Evolutionary conservation across 352 stramenopile genomes (phyloP), one percentile per base, ranked within the genome.

Genomic region (Globisporangium barbulae): DNA sequence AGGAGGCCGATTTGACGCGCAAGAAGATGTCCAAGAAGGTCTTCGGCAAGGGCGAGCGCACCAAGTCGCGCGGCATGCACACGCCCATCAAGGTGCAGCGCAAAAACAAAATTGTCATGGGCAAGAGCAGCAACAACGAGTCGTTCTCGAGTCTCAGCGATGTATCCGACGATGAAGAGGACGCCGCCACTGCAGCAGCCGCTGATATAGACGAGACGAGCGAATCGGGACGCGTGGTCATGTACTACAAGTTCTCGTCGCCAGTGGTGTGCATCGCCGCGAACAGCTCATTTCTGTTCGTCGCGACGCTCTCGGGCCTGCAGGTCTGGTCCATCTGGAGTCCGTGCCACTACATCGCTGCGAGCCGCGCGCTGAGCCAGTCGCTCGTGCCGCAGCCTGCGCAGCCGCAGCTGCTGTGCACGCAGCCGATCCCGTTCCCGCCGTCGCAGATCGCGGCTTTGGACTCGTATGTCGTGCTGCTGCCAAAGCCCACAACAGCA

Each of bases 281-380:
- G 35, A 95, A 95, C 63, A 95, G 86, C 59, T 93, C 84, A 12
- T 95, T 93, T 53, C 69, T 95, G 25, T 95, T 95, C 64, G 86
- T 85, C 2, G 83, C 78, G 25, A 89, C 86, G 35, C 71, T 82
- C 5, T 80, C 83, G 1, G 79, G 75, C 0, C 57, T 95, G 15
- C 84, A 95, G 65, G 79, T 95, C 0, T 95, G 86, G 86, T 92
- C 84, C 10, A 90, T 95, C 45, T 95, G 86, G 86, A 95, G 83
- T 61, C 86, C 86, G 33, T 95, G 86, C 63, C 83, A 93, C 58
- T 87, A 88, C 28, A 68, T 91, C 9, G 86, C 86, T 31, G 81
- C 84, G 9, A 90, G 81, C 61, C 74, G 84, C 17, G 85, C 80
- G 2, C 64, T 93, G 21, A 85, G 67, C 39, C 73, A 69, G 41